Conservation (phyloP, 441 rosid genomes). For the Gossypium davidsonii region DNA sequence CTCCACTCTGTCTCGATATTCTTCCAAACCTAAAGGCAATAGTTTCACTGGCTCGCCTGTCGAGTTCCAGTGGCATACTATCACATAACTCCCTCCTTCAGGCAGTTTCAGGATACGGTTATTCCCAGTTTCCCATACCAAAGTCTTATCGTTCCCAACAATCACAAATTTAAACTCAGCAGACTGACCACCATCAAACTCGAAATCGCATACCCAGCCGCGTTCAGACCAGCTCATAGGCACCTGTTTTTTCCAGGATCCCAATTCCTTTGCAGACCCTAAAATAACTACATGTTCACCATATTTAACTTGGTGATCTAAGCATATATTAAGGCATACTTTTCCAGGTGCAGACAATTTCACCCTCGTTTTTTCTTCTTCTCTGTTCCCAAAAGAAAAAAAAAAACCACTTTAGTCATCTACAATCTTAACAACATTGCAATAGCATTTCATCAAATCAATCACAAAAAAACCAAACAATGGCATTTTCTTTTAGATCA, state of each 20-base stretch:
- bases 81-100: slow-evolving; percentile 46
- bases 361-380: slow-evolving; percentile 42
- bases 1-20: slow-evolving; percentile 22
- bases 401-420: not conserved
- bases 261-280: slow-evolving; percentile 73
- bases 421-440: not conserved
- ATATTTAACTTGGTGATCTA: slow-evolving; percentile 73
- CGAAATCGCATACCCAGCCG: slow-evolving; percentile 76
- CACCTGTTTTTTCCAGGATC: slow-evolving; percentile 73
- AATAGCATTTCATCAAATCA: not conserved
- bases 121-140: slow-evolving; percentile 72
- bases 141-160: slow-evolving; percentile 39
- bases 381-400: slow-evolving; percentile 32
- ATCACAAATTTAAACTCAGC: slow-evolving; percentile 74
- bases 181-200: slow-evolving; percentile 46
- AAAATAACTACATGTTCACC: slow-evolving; percentile 72
- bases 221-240: slow-evolving; percentile 71
- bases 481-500: not conserved
- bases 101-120: slow-evolving; percentile 66
- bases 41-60: slow-evolving; percentile 49
- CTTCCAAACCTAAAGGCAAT: slow-evolving; percentile 35
- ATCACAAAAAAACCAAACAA: not conserved
- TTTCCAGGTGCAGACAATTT: slow-evolving; percentile 33
- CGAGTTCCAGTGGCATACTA: slow-evolving; percentile 65
- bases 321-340: slow-evolving; percentile 43